Conservation (phyloP, 805 yeast genomes). For the Candida morakotiae region DNA sequence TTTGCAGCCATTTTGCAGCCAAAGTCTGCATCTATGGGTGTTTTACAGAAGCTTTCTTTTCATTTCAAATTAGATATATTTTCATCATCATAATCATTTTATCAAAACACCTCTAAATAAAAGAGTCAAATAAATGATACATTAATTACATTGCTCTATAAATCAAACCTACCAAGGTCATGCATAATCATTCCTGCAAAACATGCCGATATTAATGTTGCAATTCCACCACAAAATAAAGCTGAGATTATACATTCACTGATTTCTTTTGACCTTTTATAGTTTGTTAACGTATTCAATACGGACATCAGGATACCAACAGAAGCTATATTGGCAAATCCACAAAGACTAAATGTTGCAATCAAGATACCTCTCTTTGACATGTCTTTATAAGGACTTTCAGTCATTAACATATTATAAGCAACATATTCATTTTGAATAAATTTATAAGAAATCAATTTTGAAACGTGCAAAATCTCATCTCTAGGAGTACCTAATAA, state of each 20-base stretch:
- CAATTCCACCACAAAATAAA: slow-evolving; percentile 47
- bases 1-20: no score
- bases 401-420: slow-evolving; percentile 35
- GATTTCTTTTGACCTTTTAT: slow-evolving; percentile 43
- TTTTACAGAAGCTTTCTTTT: no score
- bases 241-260: slow-evolving; percentile 45
- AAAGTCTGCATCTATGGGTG: no score
- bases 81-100: no score
- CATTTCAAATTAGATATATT: no score
- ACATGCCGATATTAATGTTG: slow-evolving; percentile 54
- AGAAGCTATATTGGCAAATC: slow-evolving; percentile 60
- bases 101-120: no score
- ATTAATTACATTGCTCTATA: no score
- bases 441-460: slow-evolving; percentile 52
- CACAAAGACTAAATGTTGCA: slow-evolving; percentile 61
- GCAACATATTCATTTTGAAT: slow-evolving; percentile 63
- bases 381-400: slow-evolving; percentile 44
- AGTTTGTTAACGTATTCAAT: slow-evolving; percentile 51
- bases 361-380: slow-evolving; percentile 49
- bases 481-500: slow-evolving; percentile 51
- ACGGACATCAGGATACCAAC: slow-evolving; percentile 62
- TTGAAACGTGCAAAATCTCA: slow-evolving; percentile 48
- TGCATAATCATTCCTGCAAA: slow-evolving; percentile 63
- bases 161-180: slow-evolving; percentile 30
- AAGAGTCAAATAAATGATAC: no score